Evolutionary conservation across 1,284 basidiomycete species (phyloP).

Genomic region (Puccinia triticina): DNA sequence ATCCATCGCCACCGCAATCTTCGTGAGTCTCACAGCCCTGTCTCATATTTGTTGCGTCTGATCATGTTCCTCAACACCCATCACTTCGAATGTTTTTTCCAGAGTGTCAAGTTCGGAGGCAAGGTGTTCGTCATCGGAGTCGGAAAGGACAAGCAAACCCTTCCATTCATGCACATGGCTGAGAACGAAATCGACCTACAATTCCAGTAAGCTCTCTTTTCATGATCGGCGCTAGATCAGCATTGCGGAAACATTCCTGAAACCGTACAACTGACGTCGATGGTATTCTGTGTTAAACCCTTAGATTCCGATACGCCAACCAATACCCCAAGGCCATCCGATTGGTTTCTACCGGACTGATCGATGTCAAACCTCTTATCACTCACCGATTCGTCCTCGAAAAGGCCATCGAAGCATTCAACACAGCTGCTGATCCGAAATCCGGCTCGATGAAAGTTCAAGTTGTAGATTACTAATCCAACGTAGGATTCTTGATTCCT

Average conservation of each 20-base stretch:
- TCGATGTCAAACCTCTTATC: conserved; percentile 84
- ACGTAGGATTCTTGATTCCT: too few relatives aligned
- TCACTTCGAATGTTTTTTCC: not conserved
- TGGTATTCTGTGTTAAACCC: conserved; percentile 52
- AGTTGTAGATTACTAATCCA: conserved; percentile 25
- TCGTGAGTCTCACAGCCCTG: conserved; percentile 60
- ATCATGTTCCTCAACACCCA: not conserved
- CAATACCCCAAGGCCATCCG: conserved; percentile 80
- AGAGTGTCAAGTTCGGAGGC: conserved; percentile 63
- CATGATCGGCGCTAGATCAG: not conserved
- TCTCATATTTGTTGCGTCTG: conserved; percentile 8
- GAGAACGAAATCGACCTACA: conserved; percentile 66
- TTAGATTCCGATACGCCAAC: conserved; percentile 61
- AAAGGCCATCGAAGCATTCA: conserved; percentile 76
- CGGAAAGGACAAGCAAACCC: conserved; percentile 60
- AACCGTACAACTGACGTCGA: too few relatives aligned
- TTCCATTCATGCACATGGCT: conserved; percentile 64
- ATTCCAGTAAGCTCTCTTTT: conserved; percentile 63
- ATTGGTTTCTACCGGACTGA: conserved; percentile 74
- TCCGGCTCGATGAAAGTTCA: conserved; percentile 54
- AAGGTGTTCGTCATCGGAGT: conserved; percentile 66
- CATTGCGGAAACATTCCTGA: too few relatives aligned
- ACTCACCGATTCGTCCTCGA: conserved; percentile 79
- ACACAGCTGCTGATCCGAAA: conserved; percentile 72
- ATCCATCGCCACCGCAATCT: conserved; percentile 82